These are phyloP conservation scores for Aspergillus transmontanensis DNA, from an alignment of 2,329 filamentous ascomycete species.

Conservation along the genomic window DNA sequence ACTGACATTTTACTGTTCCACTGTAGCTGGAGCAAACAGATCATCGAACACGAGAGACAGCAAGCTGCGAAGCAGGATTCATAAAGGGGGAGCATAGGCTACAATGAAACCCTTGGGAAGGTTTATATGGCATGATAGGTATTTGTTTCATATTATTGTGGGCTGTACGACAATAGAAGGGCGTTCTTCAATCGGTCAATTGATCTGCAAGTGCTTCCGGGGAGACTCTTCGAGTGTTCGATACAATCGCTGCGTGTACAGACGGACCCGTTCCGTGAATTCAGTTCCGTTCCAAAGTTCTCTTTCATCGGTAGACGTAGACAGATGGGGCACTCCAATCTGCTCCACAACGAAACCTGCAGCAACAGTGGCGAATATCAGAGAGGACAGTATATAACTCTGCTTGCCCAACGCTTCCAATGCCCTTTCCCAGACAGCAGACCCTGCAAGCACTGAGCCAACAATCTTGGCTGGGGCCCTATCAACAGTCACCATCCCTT, in stretches of 20 bases:
- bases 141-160: constrained; percentile 38
- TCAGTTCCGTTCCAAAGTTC: constrained; percentile 50
- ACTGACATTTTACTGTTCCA: constrained; percentile 20
- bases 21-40: constrained; percentile 70
- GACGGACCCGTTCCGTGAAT: constrained; percentile 48
- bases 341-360: constrained; percentile 96
- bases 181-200: constrained; percentile 40
- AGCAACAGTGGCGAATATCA: constrained; percentile 76
- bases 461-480: constrained; percentile 34
- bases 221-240: constrained; percentile 42
- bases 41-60: constrained; percentile 66
- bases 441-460: constrained; percentile 47
- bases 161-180: constrained; percentile 43
- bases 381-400: constrained; percentile 62
- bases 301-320: constrained; percentile 31
- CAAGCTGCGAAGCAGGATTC: constrained; percentile 48
- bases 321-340: constrained; percentile 70
- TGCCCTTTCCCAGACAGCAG: constrained; percentile 54
- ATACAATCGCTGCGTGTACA: constrained; percentile 47
- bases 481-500: constrained; percentile 54
- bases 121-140: constrained; percentile 28
- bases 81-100: constrained; percentile 25
- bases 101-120: constrained; percentile 19
- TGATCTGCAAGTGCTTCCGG: constrained; percentile 38
- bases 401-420: constrained; percentile 51